These are phyloP conservation scores for Sugiyamaella marilandica DNA, from an alignment of 805 yeast species.

Conservation along the genomic window DNA sequence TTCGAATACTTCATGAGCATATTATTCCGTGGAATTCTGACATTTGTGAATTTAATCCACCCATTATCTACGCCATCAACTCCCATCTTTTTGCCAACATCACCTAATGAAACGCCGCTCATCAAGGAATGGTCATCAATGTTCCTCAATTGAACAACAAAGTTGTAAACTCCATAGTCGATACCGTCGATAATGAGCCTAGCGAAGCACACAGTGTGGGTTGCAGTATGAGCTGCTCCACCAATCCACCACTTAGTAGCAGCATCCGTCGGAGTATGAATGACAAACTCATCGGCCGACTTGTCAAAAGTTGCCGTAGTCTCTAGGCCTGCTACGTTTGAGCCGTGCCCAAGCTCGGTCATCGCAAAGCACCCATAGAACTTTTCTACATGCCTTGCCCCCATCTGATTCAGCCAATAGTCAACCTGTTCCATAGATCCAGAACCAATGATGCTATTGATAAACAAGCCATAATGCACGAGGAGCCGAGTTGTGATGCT, in stretches of 20 bases:
- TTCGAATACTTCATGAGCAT: constrained; percentile 78
- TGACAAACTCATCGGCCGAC: constrained; percentile 58
- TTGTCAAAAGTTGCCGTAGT: constrained; percentile 83
- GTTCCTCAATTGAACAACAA: constrained; percentile 87
- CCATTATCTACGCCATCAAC: constrained; percentile 95
- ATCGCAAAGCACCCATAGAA: constrained; percentile 83
- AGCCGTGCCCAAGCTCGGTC: constrained; percentile 93
- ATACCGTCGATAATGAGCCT: constrained; percentile 73
- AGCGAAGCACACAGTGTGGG: constrained; percentile 82
- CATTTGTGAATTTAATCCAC: constrained; percentile 88
- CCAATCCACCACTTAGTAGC: constrained; percentile 99
- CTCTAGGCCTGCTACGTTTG: constrained; percentile 88
- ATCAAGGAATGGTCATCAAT: constrained; percentile 55
- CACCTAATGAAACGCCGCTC: constrained; percentile 84
- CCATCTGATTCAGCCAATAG: constrained; percentile 69
- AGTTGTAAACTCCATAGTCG: constrained; percentile 89
- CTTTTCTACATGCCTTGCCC: constrained; percentile 34
- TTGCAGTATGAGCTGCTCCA: constrained; percentile 93
- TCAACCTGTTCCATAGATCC: constrained; percentile 80
- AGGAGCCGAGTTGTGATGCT: constrained; percentile 77
- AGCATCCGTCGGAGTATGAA: constrained; percentile 84
- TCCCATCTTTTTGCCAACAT: constrained; percentile 94
- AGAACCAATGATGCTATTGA: constrained; percentile 75
- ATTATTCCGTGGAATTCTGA: constrained; percentile 74
- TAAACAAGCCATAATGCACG: constrained; percentile 81